Evolutionary conservation across 345 rosid genomes (phyloP).

Genomic region (Erysimum cheiranthoides): DNA sequence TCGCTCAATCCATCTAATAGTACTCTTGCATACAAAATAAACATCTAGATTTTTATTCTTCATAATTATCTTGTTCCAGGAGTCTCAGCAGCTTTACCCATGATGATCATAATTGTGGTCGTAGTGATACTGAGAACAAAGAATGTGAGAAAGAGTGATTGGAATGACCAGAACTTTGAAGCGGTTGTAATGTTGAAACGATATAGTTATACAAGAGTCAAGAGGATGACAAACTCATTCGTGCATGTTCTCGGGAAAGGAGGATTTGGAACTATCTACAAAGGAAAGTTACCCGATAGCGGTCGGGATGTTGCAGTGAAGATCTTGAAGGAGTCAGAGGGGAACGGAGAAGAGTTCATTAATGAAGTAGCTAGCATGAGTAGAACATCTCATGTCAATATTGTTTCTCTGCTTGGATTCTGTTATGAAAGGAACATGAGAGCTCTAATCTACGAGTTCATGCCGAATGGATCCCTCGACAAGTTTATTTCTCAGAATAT

Average conservation of each 20-base stretch:
- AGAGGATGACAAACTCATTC: conserved; percentile 48
- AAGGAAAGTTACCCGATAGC: conserved; percentile 28
- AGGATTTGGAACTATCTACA: conserved; percentile 39
- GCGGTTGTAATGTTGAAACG: conserved; percentile 26
- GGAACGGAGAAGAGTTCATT: conserved; percentile 50
- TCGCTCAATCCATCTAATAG: background rate
- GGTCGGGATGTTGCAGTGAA: conserved; percentile 40
- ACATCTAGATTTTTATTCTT: background rate
- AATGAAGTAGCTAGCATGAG: conserved; percentile 61
- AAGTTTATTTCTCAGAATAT: conserved; percentile 10
- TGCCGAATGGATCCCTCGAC: conserved; percentile 55
- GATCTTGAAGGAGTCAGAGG: conserved; percentile 35
- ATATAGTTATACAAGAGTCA: conserved; percentile 30
- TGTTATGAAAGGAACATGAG: conserved; percentile 48
- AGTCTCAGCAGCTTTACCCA: background rate
- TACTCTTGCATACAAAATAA: background rate
- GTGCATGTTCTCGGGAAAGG: conserved; percentile 39
- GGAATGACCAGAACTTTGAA: conserved; percentile 11
- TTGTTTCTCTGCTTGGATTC: conserved; percentile 51
- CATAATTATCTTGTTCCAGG: background rate
- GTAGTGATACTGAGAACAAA: background rate
- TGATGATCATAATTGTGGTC: background rate
- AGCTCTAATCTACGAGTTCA: conserved; percentile 51
- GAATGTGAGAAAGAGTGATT: background rate
- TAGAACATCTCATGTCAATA: conserved; percentile 56